phyloP scores from a whole-genome alignment of 768 basidiomycete species.

The Leccinum uliginosum region DNA sequence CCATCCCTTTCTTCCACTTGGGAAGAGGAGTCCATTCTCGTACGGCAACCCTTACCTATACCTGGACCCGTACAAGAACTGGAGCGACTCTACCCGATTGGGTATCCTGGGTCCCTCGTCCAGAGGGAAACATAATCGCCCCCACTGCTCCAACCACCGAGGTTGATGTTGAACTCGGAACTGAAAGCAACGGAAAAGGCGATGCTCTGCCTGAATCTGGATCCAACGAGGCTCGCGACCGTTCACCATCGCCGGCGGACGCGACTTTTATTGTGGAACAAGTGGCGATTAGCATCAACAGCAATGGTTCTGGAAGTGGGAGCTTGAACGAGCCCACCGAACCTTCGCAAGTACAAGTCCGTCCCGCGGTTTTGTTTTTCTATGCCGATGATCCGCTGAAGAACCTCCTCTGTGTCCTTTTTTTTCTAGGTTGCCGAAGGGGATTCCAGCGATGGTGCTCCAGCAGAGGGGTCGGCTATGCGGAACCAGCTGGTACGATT shows the following conservation, averaged over 20 bases:
- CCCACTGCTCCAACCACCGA: not conserved
- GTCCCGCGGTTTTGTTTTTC: slow-evolving; percentile 7
- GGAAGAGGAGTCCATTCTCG: slow-evolving; percentile 44
- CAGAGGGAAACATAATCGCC: slow-evolving; percentile 1
- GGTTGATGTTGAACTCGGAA: slow-evolving; percentile 23
- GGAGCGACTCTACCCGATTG: slow-evolving; percentile 39
- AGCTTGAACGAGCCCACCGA: not conserved
- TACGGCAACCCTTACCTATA: slow-evolving; percentile 42
- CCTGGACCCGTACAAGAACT: slow-evolving; percentile 36
- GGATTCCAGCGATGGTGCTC: not conserved
- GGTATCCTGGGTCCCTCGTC: slow-evolving; percentile 35
- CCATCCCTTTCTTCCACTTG: slow-evolving; percentile 63
- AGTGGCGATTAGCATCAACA: not conserved
- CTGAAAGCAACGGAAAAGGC: not conserved
- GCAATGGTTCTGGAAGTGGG: not conserved
- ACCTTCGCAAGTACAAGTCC: slow-evolving; percentile 15
- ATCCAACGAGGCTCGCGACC: not conserved
- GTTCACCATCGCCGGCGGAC: not conserved
- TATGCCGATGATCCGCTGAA: slow-evolving; percentile 13
- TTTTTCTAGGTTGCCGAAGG: slow-evolving; percentile 9
- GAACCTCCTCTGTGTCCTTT: slow-evolving; percentile 1
- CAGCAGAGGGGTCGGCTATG: not conserved
- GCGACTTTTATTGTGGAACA: not conserved
- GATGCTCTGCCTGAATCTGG: not conserved
- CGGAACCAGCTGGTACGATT: slow-evolving; percentile 30